Evolutionary conservation across 2,329 filamentous ascomycete species (phyloP).

Genomic region (Hymenoscyphus albidus): DNA sequence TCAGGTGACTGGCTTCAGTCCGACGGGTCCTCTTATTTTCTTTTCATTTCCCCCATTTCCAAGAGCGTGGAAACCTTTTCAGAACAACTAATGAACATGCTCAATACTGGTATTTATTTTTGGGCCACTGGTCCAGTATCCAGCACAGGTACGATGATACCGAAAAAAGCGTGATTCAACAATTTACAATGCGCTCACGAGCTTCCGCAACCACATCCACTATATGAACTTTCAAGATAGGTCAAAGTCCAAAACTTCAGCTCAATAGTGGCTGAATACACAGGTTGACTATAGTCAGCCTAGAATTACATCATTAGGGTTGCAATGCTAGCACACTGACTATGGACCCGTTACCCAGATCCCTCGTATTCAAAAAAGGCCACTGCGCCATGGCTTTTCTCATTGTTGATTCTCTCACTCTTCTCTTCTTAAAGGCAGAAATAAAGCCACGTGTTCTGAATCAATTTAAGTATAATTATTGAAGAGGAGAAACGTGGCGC

Average conservation of each 20-base stretch:
- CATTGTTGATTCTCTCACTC: not conserved
- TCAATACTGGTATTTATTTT: too few species aligned
- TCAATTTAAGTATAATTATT: not conserved
- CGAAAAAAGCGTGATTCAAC: not conserved
- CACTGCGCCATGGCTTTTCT: not conserved
- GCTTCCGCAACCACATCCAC: not conserved
- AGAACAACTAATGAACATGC: too few species aligned
- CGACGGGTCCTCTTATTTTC: too few species aligned
- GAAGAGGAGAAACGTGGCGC: not conserved
- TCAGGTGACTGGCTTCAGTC: too few species aligned
- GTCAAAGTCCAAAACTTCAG: not conserved
- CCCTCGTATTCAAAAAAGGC: not conserved
- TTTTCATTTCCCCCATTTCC: too few species aligned
- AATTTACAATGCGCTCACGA: not conserved
- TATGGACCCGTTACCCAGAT: not conserved
- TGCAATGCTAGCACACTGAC: not conserved
- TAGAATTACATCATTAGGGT: not conserved
- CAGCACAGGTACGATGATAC: not conserved
- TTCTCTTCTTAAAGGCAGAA: not conserved
- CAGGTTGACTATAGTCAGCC: not conserved
- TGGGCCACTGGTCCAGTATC: too few species aligned
- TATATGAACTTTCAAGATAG: not conserved
- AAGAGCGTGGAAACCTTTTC: too few species aligned
- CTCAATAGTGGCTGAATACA: not conserved
- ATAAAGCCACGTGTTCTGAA: not conserved